phyloP scores from a whole-genome alignment of 148 eudicot species.

The Vaccinium vitisidaea region DNA sequence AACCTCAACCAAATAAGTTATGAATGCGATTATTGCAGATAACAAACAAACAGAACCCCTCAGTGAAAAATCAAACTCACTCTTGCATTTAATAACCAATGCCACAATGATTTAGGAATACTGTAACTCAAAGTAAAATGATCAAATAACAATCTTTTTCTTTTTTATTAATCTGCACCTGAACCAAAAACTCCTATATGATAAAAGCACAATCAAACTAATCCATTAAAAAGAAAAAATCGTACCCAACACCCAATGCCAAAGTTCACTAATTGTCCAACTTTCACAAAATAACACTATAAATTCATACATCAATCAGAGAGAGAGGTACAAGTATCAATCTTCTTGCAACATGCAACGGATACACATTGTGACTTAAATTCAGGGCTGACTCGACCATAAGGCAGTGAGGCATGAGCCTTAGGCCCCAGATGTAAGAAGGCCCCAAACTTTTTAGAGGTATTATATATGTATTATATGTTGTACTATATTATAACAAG shows the following conservation, averaged over 20 bases:
- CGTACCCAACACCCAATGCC: not conserved
- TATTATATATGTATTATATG: no score
- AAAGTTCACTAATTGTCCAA: not conserved
- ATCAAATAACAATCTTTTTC: not conserved
- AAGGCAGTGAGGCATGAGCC: no score
- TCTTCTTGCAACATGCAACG: not conserved
- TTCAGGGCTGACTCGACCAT: no score
- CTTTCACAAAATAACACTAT: not conserved
- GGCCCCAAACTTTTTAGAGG: no score
- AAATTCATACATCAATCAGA: not conserved
- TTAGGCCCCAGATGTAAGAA: no score
- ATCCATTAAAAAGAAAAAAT: not conserved
- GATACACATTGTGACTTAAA: not conserved
- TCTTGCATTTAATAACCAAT: not conserved
- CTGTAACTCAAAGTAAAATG: not conserved
- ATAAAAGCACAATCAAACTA: conserved; percentile 4
- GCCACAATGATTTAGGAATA: not conserved
- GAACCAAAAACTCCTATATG: not conserved
- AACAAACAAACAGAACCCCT: not conserved
- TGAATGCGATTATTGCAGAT: not conserved
- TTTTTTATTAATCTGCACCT: not conserved
- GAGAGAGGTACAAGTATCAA: not conserved
- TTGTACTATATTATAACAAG: no score
- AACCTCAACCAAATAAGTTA: not conserved
- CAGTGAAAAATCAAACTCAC: not conserved